Conservation (phyloP, 2,329 filamentous ascomycete genomes). For the Epichloe uncinata region DNA sequence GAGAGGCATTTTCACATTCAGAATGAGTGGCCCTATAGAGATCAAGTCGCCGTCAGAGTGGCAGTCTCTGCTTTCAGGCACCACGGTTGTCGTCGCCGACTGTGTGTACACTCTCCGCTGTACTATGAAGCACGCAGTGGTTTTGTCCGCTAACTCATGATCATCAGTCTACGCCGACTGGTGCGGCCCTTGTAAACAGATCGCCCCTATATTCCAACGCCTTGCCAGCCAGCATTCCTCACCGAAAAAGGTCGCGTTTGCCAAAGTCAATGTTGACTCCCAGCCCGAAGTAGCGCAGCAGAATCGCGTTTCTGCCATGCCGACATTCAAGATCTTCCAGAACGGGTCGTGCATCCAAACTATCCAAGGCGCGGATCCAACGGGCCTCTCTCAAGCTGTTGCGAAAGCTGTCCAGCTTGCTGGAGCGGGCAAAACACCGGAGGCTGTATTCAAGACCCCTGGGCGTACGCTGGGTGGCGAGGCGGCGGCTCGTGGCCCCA, state of each 20-base stretch:
- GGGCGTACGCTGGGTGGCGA: constrained; percentile 44
- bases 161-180: constrained; percentile 59
- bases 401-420: constrained; percentile 51
- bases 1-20: constrained; percentile 7
- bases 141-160: constrained; percentile 21
- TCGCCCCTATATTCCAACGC: constrained; percentile 41
- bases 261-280: constrained; percentile 13
- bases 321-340: constrained; percentile 88
- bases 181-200: constrained; percentile 36
- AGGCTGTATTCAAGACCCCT: constrained; percentile 34
- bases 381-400: constrained; percentile 62
- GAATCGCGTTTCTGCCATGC: constrained; percentile 73
- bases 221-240: constrained; percentile 14
- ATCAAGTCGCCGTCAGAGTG: constrained; percentile 60
- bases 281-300: constrained; percentile 37
- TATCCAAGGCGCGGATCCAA: constrained; percentile 68
- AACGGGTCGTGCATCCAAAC: constrained; percentile 59
- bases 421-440: constrained; percentile 27
- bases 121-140: not conserved
- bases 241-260: constrained; percentile 12
- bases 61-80: constrained; percentile 55
- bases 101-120: constrained; percentile 43
- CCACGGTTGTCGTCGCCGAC: constrained; percentile 74
- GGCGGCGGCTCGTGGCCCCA: constrained; percentile 9
- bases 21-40: constrained; percentile 34